These are phyloP conservation scores for Neurospora sp. DNA, from an alignment of 495 filamentous ascomycete genomes.

Conservation along the genomic window DNA sequence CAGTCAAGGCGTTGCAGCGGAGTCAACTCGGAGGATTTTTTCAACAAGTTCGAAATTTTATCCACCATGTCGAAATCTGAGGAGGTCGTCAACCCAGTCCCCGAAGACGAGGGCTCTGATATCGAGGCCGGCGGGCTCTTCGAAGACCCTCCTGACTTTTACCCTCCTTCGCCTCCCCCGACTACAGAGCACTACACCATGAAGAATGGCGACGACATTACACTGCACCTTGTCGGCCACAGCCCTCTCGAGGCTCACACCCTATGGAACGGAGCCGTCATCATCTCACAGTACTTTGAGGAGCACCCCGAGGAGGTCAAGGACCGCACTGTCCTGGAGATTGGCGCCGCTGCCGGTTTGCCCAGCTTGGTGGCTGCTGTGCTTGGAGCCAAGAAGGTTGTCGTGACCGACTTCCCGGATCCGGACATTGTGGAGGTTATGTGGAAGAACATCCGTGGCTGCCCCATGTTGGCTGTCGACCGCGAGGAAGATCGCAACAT, in stretches of 20 bases:
- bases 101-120: slow-evolving; percentile 2
- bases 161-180: slow-evolving; percentile 56
- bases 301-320: slow-evolving; percentile 46
- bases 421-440: slow-evolving; percentile 69
- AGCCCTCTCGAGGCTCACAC: slow-evolving; percentile 87
- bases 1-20: not conserved
- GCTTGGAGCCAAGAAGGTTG: slow-evolving; percentile 56
- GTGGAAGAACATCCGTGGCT: slow-evolving; percentile 53
- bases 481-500: slow-evolving; percentile 24
- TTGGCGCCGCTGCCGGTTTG: slow-evolving; percentile 82
- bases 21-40: not conserved
- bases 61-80: not conserved
- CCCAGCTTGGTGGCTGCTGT: slow-evolving; percentile 68
- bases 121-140: slow-evolving; percentile 44
- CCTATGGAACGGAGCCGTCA: slow-evolving; percentile 80
- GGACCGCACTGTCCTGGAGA: slow-evolving; percentile 65
- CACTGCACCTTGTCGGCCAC: slow-evolving; percentile 75
- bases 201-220: slow-evolving; percentile 45
- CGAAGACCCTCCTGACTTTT: slow-evolving; percentile 69
- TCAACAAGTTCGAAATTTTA: not conserved
- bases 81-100: not conserved
- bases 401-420: slow-evolving; percentile 87
- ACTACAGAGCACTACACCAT: slow-evolving; percentile 56
- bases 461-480: slow-evolving; percentile 16
- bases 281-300: slow-evolving; percentile 70